Evolutionary conservation across 2,329 filamentous ascomycete genomes (phyloP).

Genomic region (Teratosphaeria viscida): DNA sequence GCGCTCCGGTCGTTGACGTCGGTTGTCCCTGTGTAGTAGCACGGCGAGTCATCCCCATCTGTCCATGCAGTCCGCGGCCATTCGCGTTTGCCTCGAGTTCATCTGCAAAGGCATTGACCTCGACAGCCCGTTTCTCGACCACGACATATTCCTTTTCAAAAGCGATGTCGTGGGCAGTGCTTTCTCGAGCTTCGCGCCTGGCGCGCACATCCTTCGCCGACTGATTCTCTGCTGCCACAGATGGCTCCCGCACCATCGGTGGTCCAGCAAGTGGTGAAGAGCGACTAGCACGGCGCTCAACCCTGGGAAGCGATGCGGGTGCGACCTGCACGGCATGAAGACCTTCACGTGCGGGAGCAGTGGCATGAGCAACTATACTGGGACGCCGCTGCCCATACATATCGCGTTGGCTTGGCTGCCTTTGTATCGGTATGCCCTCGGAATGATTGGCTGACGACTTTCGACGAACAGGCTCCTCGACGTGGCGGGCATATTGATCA

Average conservation of each 20-base stretch:
- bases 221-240: constrained; percentile 10
- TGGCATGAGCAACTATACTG: constrained; percentile 32
- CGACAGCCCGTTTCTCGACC: constrained; percentile 87
- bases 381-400: constrained; percentile 33
- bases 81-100: constrained; percentile 66
- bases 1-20: constrained; percentile 57
- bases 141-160: constrained; percentile 92
- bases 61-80: constrained; percentile 35
- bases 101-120: constrained; percentile 94
- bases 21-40: constrained; percentile 68
- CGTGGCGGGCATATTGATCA: constrained; percentile 1
- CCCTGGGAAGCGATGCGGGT: constrained; percentile 16
- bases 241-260: constrained; percentile 39
- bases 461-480: constrained; percentile 14
- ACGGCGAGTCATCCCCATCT: constrained; percentile 58
- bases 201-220: constrained; percentile 9
- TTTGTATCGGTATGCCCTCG: constrained; percentile 14
- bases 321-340: constrained; percentile 23
- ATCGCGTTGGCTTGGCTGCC: constrained; percentile 21
- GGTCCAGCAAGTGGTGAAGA: constrained; percentile 27
- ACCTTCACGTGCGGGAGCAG: constrained; percentile 34
- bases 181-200: constrained; percentile 43
- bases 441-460: constrained; percentile 15
- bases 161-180: constrained; percentile 73
- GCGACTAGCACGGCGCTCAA: constrained; percentile 54